These are phyloP conservation scores for Fusarium redolens DNA, from an alignment of 2,329 filamentous ascomycete genomes.

Conservation along the genomic window DNA sequence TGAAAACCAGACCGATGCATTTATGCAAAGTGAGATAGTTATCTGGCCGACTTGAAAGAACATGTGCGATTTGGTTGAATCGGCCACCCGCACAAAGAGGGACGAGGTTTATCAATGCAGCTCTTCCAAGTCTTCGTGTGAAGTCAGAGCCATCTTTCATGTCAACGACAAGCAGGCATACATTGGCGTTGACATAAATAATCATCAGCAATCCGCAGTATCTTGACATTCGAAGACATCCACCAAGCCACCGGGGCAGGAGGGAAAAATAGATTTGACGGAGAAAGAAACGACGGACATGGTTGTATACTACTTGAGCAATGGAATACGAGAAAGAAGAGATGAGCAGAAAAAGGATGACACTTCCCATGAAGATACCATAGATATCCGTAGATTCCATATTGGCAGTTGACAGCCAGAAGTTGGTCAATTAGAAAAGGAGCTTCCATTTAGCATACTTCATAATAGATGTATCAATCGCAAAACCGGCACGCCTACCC, in stretches of 20 bases:
- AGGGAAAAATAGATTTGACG: background rate
- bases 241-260: background rate
- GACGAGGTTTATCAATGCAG: conserved; percentile 4
- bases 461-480: background rate
- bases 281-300: background rate
- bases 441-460: background rate
- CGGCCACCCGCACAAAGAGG: conserved; percentile 11
- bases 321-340: background rate
- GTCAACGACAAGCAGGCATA: background rate
- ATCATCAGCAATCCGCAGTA: background rate
- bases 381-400: background rate
- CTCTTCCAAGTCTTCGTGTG: conserved; percentile 1
- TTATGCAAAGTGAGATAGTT: background rate
- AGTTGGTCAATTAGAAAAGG: background rate
- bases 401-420: background rate
- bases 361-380: background rate
- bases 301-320: background rate
- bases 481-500: background rate
- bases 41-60: background rate
- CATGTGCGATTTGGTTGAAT: background rate
- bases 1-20: background rate
- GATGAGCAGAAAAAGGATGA: background rate
- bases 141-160: background rate
- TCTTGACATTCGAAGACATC: background rate
- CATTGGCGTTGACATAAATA: background rate